Percentiles rank a stretch among this genome's conserved stretches.
These are phyloP conservation scores for Salix viminalis DNA, from an alignment of 345 rosid genomes.

Conservation along the genomic window DNA sequence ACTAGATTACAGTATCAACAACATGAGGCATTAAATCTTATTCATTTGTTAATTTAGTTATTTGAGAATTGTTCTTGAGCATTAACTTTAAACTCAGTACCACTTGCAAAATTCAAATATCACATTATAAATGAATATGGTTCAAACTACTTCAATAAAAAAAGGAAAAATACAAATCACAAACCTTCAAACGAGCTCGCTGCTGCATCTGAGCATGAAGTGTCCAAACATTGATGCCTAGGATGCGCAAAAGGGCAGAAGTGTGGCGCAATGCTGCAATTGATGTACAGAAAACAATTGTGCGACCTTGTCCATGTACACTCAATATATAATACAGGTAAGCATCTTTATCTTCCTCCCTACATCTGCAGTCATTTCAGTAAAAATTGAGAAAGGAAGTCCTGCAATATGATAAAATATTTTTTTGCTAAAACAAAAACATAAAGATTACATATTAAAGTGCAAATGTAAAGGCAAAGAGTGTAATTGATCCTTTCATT, in stretches of 20 bases:
- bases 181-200: conserved; percentile 89
- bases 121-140: neutral
- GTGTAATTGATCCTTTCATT: neutral
- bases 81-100: neutral
- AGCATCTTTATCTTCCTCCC: conserved; percentile 88
- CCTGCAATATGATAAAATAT: neutral
- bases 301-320: conserved; percentile 88
- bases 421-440: neutral
- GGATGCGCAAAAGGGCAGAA: conserved; percentile 68
- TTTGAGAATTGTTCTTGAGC: neutral
- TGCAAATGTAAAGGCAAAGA: neutral
- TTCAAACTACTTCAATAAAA: neutral
- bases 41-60: neutral
- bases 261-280: conserved; percentile 90
- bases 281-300: conserved; percentile 92
- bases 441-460: neutral
- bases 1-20: neutral
- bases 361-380: conserved; percentile 49
- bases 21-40: neutral
- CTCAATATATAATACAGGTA: conserved; percentile 79
- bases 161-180: conserved; percentile 1
- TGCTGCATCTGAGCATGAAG: conserved; percentile 95
- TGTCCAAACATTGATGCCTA: conserved; percentile 65
- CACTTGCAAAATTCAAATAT: neutral
- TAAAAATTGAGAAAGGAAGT: neutral